Base-by-base conservation (phyloP, 2,329 filamentous ascomycete species). In the Colletotrichum endophyticum region DNA sequence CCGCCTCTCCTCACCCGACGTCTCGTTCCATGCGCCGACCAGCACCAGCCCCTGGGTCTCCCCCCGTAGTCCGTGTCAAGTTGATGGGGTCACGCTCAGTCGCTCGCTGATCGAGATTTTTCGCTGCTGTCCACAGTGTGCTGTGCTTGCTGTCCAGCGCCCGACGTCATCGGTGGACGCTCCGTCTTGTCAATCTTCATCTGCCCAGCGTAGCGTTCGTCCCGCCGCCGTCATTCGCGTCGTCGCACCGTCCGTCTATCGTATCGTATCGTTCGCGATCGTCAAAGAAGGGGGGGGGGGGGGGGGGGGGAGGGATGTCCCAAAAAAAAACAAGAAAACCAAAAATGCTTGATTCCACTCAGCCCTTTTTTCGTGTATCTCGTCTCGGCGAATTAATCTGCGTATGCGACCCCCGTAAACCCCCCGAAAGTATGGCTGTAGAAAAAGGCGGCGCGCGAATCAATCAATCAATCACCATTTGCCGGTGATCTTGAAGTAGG, bases 401-500 rank as follows among this genome's bases (percentile, higher is more conserved):
- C n/a, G 19, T 2, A 11, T 44, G 36, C 36, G 36, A 44, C 5
- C 36, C 30, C 36, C 16, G 16, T 39, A 39, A 3, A 5, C 16
- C 3, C 36, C 39, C 5, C 19, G 3, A n/a, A 49, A 12, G 39
- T 49, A n/a, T 19, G 39, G 39, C 39, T 3, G 9, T 49, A 49
- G 19, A n/a, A 49, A 49, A 49, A n/a, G 19, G 39, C 19, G n/a
- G 9, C n/a, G 11, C 44, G 44, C 44, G 6, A 22, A 49, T 49
- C 39, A 12, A 49, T 49, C 39, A 12, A 49, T 7, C 32, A 15
- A 56, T 76, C 64, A 76, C 70, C 68, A 75, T 74, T 56, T 72
- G 67, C 77, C 75, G 28, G 66, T 72, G 22, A 83, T 77, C 71
- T 83, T 86, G 80, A 83, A 85, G 79, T 86, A 86, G 62, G 81